Evolutionary conservation across 331 rosid species (phyloP).

Genomic region (Stylosanthes scabra): DNA sequence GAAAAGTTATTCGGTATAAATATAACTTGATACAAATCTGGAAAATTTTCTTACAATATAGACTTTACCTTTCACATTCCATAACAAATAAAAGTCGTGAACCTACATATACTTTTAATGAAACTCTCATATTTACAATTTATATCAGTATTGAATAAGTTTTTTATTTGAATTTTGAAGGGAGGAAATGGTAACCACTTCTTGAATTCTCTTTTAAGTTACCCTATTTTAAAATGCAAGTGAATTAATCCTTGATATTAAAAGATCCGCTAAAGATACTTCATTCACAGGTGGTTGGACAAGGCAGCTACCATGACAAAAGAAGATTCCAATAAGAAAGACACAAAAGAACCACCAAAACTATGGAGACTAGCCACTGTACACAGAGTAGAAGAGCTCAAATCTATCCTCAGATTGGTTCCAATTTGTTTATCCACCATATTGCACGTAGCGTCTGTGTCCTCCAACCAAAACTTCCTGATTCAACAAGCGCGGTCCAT

Average conservation of each 20-base stretch:
- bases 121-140: too few relatives aligned
- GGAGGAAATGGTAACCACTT: too few relatives aligned
- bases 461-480: slow-evolving; percentile 58
- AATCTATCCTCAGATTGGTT: slow-evolving; percentile 59
- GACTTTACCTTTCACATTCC: too few relatives aligned
- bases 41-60: too few relatives aligned
- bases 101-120: too few relatives aligned
- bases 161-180: too few relatives aligned
- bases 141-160: too few relatives aligned
- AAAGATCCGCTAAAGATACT: background rate
- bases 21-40: too few relatives aligned
- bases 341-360: slow-evolving; percentile 43
- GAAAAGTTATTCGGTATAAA: too few relatives aligned
- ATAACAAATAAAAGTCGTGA: too few relatives aligned
- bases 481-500: slow-evolving; percentile 65
- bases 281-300: slow-evolving; percentile 50
- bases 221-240: background rate
- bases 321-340: slow-evolving; percentile 5
- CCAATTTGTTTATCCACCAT: slow-evolving; percentile 65
- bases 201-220: too few relatives aligned
- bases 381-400: slow-evolving; percentile 69
- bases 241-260: background rate
- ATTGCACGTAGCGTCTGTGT: slow-evolving; percentile 46
- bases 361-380: slow-evolving; percentile 65
- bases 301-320: slow-evolving; percentile 54